Evolutionary conservation across 108 stramenopile genomes (phyloP).

Genomic region (Halocafeteria seosinensis): DNA sequence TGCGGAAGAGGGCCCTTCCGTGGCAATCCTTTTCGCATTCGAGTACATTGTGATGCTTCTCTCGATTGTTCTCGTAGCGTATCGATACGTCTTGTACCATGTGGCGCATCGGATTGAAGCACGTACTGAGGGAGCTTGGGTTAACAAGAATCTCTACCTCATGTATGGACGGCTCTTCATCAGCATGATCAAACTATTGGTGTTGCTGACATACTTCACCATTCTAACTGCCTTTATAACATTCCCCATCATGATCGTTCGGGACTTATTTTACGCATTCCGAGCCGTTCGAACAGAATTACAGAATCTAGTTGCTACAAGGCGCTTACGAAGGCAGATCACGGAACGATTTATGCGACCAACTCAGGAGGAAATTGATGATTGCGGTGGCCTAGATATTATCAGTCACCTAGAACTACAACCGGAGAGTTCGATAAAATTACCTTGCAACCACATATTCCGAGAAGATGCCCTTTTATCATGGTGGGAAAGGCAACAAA

Average conservation of each 20-base stretch:
- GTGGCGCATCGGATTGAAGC: slow-evolving; percentile 24
- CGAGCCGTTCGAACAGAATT: slow-evolving; percentile 34
- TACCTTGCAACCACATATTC: background rate
- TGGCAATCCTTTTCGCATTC: slow-evolving; percentile 75
- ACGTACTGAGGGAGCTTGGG: slow-evolving; percentile 27
- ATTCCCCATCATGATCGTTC: slow-evolving; percentile 80
- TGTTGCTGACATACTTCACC: slow-evolving; percentile 76
- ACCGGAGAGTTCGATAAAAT: background rate
- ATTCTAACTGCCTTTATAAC: slow-evolving; percentile 83
- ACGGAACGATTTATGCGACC: background rate
- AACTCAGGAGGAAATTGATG: background rate
- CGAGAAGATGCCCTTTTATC: background rate
- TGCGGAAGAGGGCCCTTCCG: slow-evolving; percentile 48
- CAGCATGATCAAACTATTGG: slow-evolving; percentile 71
- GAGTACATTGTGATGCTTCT: slow-evolving; percentile 68
- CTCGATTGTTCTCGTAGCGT: slow-evolving; percentile 28
- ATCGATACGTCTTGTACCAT: slow-evolving; percentile 47
- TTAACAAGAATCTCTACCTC: slow-evolving; percentile 24
- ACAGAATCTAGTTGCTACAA: background rate
- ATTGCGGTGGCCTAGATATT: background rate
- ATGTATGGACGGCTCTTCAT: slow-evolving; percentile 75
- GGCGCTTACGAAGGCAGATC: background rate
- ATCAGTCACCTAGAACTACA: background rate
- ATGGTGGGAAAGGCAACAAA: background rate
- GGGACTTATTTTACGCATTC: slow-evolving; percentile 70